Evolutionary conservation across 2,329 filamentous ascomycete genomes (phyloP), one percentile per base, ranked within the genome.

Genomic region (Fusarium redolens): DNA sequence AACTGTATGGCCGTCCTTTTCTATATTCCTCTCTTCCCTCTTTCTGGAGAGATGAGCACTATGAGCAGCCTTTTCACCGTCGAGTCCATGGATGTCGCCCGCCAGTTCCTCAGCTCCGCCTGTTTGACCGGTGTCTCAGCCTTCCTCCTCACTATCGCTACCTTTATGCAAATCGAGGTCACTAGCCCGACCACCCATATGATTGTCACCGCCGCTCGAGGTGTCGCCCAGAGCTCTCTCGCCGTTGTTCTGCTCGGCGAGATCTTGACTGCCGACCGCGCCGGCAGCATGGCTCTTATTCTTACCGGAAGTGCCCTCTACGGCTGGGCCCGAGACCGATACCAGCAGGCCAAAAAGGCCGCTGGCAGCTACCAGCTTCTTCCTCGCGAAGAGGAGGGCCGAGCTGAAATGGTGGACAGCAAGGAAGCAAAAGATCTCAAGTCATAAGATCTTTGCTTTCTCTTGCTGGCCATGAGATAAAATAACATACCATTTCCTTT

Each of bases 91-190:
- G 73, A 69, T 18, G 57, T 69, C 35, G 73, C 61, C 13, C 69
- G 70, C 48, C 68, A 71, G 37, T 77, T 77, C 72, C 72, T 77
- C 65, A 57, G 65, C 56, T 68, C 69, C 20, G 75, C 75, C 28
- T 67, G 63, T n/a, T 51, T 77, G 37, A 77, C 75, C 3, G 75
- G 75, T 37, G 41, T 77, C n/a, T 77, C 75, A 9, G 71, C 72
- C 30, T 77, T 77, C 72, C 73, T 77, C 47, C 72, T 77, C 22
- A 77, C 75, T 15, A 77, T 77, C 60, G 75, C 75, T 13, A 77
- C 75, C 7, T 77, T 77, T 44, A 77, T 77, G 75, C 75, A 77
- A 55, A 77, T 77, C 61, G 75, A 77, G 55, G 75, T 77, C 28
- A 77, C 75, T 33, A 76, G 73, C 61, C 75, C 75, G 40, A 77